phyloP scores from a whole-genome alignment of 805 yeast species.

The Candida piceae region DNA sequence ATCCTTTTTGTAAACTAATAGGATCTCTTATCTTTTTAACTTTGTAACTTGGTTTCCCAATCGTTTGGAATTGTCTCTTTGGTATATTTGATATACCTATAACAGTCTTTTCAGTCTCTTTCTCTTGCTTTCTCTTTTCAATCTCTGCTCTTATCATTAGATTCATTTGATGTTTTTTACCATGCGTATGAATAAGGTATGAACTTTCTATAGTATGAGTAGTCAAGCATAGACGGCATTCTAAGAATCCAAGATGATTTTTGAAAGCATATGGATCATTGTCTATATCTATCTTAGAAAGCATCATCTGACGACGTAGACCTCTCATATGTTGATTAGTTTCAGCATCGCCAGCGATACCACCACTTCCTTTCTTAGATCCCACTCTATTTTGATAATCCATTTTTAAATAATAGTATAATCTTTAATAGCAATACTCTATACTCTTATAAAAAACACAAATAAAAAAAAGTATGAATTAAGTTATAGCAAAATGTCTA shows the following conservation, averaged over 20 bases:
- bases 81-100: conserved; percentile 32
- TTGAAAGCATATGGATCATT: conserved; percentile 80
- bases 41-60: conserved; percentile 71
- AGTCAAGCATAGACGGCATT: conserved; percentile 81
- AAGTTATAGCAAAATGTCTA: too few species aligned
- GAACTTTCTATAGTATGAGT: conserved; percentile 76
- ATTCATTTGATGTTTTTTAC: conserved; percentile 74
- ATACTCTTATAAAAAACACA: too few species aligned
- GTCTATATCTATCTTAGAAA: conserved; percentile 45
- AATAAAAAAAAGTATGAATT: too few species aligned
- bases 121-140: conserved; percentile 23
- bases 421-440: too few species aligned
- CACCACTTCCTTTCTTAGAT: conserved; percentile 88
- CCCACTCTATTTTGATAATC: conserved; percentile 89
- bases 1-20: conserved; percentile 52
- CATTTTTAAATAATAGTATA: too few species aligned
- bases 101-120: conserved; percentile 11
- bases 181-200: conserved; percentile 79
- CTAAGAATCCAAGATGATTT: conserved; percentile 79
- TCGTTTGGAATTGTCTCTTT: conserved; percentile 48
- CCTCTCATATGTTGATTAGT: conserved; percentile 63
- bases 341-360: conserved; percentile 71
- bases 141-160: conserved; percentile 55
- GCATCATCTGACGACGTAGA: conserved; percentile 59
- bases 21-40: conserved; percentile 67